Base-by-base conservation (phyloP, 495 filamentous ascomycete species). In the Penicillium cosmopolitanum region DNA sequence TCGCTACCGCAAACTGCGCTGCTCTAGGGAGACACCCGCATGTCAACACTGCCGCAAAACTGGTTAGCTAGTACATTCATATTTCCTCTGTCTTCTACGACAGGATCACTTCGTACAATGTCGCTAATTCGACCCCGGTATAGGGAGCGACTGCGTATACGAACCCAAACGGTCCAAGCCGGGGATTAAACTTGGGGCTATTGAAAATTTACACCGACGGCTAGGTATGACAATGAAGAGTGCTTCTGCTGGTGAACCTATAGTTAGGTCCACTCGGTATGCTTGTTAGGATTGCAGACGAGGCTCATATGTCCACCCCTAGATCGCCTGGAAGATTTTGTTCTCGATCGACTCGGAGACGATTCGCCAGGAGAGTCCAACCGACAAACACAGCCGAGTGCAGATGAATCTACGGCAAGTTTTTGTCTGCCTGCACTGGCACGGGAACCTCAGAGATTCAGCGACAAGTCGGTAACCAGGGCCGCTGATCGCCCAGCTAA, bases 141-240 rank as follows among this genome's bases (percentile, higher is more conserved):
- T 19, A 64, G 60, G 53, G 13, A 51, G 52, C 34, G 38, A 46
- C 28, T 68, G 66, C 34, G 36, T 54, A 13, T 68, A 70, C 44
- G 63, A 68, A 21, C 38, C 51, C 16, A 51, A 56, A 33, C 55
- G 60, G 28, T 53, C 53, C 25, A 70, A 70, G 52, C 66, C 67
- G 13, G 66, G 66, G 12, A 47, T 70, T 38, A 61, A 62, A 55
- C 13, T 60, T 21, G 67, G 67, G n/a, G 67, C 66, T 16, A 63
- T 70, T 35, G 66, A 70, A 48, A 58, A 52, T 48, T 36, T 70
- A 25, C 62, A 60, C 40, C 63, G 63, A 31, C 57, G 67, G 16
- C 47, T 70, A 36, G 65, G 58, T 61, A 53, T 48, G 61, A 63
- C 11, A 53, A 69, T 16, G 62, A 70, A 51, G 56, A 36, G 50